These are phyloP conservation scores for Meredithiella fracta DNA, from an alignment of 2,329 filamentous ascomycete species.

Conservation along the genomic window DNA sequence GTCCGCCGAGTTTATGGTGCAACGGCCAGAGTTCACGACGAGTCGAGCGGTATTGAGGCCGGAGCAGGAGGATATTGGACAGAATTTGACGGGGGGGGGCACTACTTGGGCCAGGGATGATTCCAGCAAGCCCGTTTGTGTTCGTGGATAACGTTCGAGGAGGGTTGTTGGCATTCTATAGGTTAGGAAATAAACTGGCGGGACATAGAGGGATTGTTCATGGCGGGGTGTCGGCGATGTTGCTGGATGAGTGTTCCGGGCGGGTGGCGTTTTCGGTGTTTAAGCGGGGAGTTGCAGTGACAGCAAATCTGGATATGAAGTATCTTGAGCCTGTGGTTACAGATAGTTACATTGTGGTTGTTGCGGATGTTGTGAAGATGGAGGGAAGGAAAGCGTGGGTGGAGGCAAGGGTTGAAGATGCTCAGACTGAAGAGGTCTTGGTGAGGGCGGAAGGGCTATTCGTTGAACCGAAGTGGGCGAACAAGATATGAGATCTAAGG, in stretches of 20 bases:
- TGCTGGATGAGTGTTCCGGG: conserved; percentile 17
- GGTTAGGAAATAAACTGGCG: conserved; percentile 16
- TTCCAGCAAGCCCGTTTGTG: conserved; percentile 10
- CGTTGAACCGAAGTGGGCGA: conserved; percentile 15
- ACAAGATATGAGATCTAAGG: not conserved
- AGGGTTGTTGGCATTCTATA: conserved; percentile 7
- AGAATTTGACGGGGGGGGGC: conserved; percentile 6
- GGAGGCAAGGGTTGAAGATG: conserved; percentile 14
- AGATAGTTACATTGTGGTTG: conserved; percentile 13
- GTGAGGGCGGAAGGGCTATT: conserved; percentile 15
- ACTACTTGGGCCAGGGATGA: conserved; percentile 4
- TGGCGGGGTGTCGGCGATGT: conserved; percentile 16
- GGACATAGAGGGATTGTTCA: conserved; percentile 17
- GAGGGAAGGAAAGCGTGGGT: conserved; percentile 17
- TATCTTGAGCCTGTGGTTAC: conserved; percentile 15
- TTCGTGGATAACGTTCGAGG: conserved; percentile 3
- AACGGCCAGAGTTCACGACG: conserved; percentile 1
- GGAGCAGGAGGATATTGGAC: not conserved
- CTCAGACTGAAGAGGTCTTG: conserved; percentile 10
- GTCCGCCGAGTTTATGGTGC: not conserved
- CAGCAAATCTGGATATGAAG: conserved; percentile 15
- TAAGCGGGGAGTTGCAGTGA: conserved; percentile 15
- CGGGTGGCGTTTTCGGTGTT: conserved; percentile 13
- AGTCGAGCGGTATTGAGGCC: conserved; percentile 5
- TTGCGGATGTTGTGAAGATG: conserved; percentile 12